phyloP scores from a whole-genome alignment of 148 eudicot genomes.

The Camellia japonica region DNA sequence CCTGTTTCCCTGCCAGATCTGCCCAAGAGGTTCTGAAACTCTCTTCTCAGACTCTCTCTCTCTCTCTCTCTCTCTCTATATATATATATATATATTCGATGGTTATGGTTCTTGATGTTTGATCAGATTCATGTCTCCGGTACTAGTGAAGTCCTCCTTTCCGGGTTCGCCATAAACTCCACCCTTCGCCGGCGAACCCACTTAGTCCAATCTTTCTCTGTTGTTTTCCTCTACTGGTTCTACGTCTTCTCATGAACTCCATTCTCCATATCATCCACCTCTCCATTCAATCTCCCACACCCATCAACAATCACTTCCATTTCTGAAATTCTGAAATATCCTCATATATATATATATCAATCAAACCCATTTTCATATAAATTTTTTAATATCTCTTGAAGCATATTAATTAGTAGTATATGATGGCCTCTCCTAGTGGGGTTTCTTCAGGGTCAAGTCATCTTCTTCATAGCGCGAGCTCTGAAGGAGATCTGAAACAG shows the following conservation, averaged over 20 bases:
- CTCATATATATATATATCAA: neutral
- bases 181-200: constrained; percentile 64
- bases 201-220: constrained; percentile 71
- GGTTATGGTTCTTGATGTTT: neutral
- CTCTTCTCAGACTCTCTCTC: neutral
- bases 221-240: constrained; percentile 83
- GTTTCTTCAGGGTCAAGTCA: constrained; percentile 34
- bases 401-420: neutral
- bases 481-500: constrained; percentile 21
- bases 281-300: neutral
- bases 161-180: constrained; percentile 60
- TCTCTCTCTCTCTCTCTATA: neutral
- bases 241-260: constrained; percentile 64
- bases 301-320: neutral
- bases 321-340: neutral
- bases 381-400: neutral
- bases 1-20: neutral
- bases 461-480: constrained; percentile 21
- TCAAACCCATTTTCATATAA: neutral
- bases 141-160: constrained; percentile 75
- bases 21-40: constrained; percentile 7
- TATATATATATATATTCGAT: neutral
- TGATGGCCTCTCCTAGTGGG: constrained; percentile 6
- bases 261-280: neutral
- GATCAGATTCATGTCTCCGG: constrained; percentile 52